These are phyloP conservation scores for Alternaria novae-zelandiae DNA, from an alignment of 2,329 filamentous ascomycete genomes.

Conservation along the genomic window DNA sequence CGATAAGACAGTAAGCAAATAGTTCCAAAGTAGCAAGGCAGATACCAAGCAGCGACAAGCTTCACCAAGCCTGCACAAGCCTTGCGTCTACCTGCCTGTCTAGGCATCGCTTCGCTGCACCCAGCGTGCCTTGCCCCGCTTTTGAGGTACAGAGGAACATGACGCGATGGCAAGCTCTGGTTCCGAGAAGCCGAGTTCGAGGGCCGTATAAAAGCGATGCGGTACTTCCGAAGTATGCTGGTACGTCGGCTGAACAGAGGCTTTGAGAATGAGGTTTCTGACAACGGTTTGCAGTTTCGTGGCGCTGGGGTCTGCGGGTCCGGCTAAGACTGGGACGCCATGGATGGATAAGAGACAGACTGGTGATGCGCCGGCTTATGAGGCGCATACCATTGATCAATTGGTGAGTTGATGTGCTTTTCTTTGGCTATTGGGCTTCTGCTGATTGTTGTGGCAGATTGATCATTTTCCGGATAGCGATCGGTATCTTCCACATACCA, in stretches of 20 bases:
- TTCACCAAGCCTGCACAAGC: constrained; percentile 22
- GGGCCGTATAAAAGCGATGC: neutral
- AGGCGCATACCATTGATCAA: constrained; percentile 33
- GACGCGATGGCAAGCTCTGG: constrained; percentile 5
- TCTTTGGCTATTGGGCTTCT: neutral
- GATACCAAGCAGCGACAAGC: constrained; percentile 22
- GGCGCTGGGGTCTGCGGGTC: constrained; percentile 7
- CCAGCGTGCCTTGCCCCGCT: constrained; percentile 3
- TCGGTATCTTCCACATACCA: constrained; percentile 52
- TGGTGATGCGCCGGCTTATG: constrained; percentile 20
- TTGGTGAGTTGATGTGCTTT: constrained; percentile 17
- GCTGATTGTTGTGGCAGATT: constrained; percentile 37
- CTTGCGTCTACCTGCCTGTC: constrained; percentile 20
- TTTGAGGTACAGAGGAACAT: constrained; percentile 7
- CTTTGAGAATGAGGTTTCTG: constrained; percentile 15
- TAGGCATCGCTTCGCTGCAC: constrained; percentile 10
- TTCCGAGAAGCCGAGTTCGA: neutral
- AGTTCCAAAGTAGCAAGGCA: neutral
- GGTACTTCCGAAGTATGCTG: neutral
- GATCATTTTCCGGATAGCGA: constrained; percentile 55
- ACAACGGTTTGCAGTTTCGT: constrained; percentile 8
- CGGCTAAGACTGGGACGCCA: neutral
- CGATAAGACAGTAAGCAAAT: neutral
- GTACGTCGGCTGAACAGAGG: neutral
- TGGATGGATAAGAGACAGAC: constrained; percentile 21